phyloP scores from a whole-genome alignment of 176 grass and related monocot species.

The Eremochloa ophiuroides region DNA sequence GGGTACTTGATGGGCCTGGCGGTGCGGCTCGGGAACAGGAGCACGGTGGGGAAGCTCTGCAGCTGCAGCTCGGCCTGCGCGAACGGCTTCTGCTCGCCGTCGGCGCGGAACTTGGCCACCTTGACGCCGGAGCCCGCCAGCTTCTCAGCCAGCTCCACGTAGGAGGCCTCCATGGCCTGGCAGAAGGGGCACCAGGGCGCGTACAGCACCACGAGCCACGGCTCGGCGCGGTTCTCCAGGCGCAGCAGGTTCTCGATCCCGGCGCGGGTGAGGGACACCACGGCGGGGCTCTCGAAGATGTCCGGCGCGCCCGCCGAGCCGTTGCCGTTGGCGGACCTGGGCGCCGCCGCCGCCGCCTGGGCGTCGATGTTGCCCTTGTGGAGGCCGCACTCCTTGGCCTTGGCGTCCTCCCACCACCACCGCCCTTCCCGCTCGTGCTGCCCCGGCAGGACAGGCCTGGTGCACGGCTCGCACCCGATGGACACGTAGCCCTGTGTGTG shows the following conservation, averaged over 20 bases:
- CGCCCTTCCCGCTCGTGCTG: constrained; percentile 94
- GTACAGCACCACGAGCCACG: constrained; percentile 86
- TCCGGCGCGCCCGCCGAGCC: constrained; percentile 40
- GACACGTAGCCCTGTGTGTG: constrained; percentile 70
- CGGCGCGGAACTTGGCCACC: constrained; percentile 77
- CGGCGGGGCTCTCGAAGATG: constrained; percentile 68
- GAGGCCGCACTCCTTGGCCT: constrained; percentile 94
- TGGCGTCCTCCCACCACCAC: constrained; percentile 99
- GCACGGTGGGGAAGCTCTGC: constrained; percentile 80
- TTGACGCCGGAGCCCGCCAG: constrained; percentile 54
- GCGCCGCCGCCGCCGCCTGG: constrained; percentile 26
- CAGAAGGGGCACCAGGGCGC: constrained; percentile 87
- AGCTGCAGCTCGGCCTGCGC: constrained; percentile 76
- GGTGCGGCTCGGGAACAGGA: constrained; percentile 77
- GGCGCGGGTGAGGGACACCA: constrained; percentile 57
- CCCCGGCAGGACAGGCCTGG: constrained; percentile 79
- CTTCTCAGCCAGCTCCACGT: constrained; percentile 64
- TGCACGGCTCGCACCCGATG: constrained; percentile 98
- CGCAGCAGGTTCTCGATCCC: constrained; percentile 70
- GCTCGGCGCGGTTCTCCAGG: constrained; percentile 52
- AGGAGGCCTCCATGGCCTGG: constrained; percentile 94
- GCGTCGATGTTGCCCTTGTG: constrained; percentile 88
- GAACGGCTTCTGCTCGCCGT: constrained; percentile 77
- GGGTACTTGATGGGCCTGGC: constrained; percentile 82
- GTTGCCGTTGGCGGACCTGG: constrained; percentile 44